Base-by-base conservation (phyloP, 2,329 filamentous ascomycete species). In the Microascus cirrosus region DNA sequence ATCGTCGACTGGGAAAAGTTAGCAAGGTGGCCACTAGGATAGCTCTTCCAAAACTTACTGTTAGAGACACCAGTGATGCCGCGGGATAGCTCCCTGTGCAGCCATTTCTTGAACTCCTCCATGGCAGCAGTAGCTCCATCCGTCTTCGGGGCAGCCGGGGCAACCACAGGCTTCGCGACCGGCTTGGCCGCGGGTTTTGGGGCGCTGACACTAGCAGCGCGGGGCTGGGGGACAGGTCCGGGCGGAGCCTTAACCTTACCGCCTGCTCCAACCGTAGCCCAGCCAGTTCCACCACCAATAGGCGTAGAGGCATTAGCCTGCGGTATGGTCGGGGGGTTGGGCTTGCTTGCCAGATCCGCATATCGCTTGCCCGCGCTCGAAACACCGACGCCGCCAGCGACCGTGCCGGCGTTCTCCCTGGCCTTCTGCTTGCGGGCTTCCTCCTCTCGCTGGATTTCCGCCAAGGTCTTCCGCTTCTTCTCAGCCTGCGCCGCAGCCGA, bases 401-500 rank as follows among this genome's bases (percentile, higher is more conserved):
- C 65, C 11, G 20, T 28, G 25, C 34, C 34, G 25, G 45, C 12
- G 22, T 18, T 53, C 54, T 82, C 77, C 62, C 73, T 76, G 1
- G 84, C 81, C 69, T 87, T 90, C 65, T 87, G 85, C 79, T 99
- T 99, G 62, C 89, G 86, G 20, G 81, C 80, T 68, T 97, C 94
- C 68, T 99, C 94, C 73, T 99, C 94, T 62, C 92, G 92, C 70
- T 97, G 94, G 60, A 99, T 97, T 64, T 97, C 93, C 25, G 91
- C 90, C 52, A 97, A 78, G 0, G 91, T 96, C 81, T 96, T 96
- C 77, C 95, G 94, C 55, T 60, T 62, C n/a, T 55, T 58, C 45
- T 57, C 55, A 11, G 55, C 45, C 24, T 34, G 39, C 13, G 56
- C 56, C 2, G 56, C 48, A n/a, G 66, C 59, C 5, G 65, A 63